Evolutionary conservation across 129 eudicot species (phyloP).

Genomic region (Chrysanthemum makinoi): DNA sequence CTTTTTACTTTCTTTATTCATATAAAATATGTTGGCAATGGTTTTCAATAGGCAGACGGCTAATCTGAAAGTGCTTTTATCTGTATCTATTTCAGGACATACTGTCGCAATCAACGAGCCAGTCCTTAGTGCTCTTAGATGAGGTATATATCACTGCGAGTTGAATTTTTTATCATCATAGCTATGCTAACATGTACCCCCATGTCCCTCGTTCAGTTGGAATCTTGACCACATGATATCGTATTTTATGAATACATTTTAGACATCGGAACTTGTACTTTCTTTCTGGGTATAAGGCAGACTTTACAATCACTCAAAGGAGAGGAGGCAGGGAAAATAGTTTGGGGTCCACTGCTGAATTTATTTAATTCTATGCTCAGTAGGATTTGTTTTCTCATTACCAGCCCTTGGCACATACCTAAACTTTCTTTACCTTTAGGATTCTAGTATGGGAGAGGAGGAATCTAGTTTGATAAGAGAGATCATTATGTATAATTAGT

Average conservation of each 20-base stretch:
- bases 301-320: constrained; percentile 3
- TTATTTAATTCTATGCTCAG: neutral
- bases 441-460: neutral
- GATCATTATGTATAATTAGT: constrained; percentile 10
- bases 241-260: neutral
- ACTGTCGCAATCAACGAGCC: constrained; percentile 55
- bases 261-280: constrained; percentile 1
- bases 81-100: constrained; percentile 58
- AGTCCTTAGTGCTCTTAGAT: constrained; percentile 87
- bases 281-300: constrained; percentile 4
- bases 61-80: constrained; percentile 13
- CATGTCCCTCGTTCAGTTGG: neutral
- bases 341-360: neutral
- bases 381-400: neutral
- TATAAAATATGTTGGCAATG: constrained; percentile 10
- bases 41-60: neutral
- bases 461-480: constrained; percentile 12
- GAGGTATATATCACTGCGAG: constrained; percentile 56
- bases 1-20: constrained; percentile 13
- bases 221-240: neutral
- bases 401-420: neutral
- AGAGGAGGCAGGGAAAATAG: neutral
- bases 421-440: neutral
- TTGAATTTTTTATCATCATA: constrained; percentile 21
- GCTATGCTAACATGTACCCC: constrained; percentile 1